Percentiles rank a stretch among this genome's conserved stretches.
phyloP scores from a whole-genome alignment of 2,329 filamentous ascomycete genomes.

The Cordyceps farinosa region DNA sequence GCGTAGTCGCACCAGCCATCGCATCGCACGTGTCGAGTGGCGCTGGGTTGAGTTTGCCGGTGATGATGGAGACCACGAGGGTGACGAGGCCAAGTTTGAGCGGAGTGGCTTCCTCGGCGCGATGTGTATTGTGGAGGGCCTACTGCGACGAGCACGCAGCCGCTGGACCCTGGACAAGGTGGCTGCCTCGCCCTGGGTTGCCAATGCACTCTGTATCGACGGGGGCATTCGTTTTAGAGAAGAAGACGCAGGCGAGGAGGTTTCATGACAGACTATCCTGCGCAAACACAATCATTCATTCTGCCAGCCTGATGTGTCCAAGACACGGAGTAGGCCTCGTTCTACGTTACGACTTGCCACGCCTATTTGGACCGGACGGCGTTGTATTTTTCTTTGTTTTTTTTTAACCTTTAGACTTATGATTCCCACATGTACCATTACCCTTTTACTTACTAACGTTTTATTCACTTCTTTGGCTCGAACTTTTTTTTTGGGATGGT shows the following conservation, averaged over 20 bases:
- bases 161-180: conserved; percentile 75
- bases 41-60: conserved; percentile 85
- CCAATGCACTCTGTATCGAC: conserved; percentile 65
- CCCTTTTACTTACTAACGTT: conserved; percentile 12
- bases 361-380: not conserved
- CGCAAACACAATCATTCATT: not conserved
- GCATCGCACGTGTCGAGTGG: conserved; percentile 96
- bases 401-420: conserved; percentile 20
- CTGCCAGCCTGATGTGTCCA: too few relatives aligned
- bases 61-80: conserved; percentile 82
- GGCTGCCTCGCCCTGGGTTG: conserved; percentile 71
- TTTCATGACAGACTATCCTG: conserved; percentile 28
- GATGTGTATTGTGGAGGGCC: conserved; percentile 74
- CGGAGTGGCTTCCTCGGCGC: conserved; percentile 68
- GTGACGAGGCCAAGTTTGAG: conserved; percentile 56
- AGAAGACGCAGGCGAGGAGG: conserved; percentile 55
- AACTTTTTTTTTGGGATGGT: too few relatives aligned
- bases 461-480: conserved; percentile 2
- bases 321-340: not conserved
- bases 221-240: conserved; percentile 58
- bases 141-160: conserved; percentile 77
- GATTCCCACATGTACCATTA: conserved; percentile 18
- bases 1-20: conserved; percentile 79
- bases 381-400: conserved; percentile 3
- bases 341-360: not conserved